These are phyloP conservation scores for Parasitella parasitica DNA, from an alignment of 371 early-diverging fungal genomes.

Conservation along the genomic window DNA sequence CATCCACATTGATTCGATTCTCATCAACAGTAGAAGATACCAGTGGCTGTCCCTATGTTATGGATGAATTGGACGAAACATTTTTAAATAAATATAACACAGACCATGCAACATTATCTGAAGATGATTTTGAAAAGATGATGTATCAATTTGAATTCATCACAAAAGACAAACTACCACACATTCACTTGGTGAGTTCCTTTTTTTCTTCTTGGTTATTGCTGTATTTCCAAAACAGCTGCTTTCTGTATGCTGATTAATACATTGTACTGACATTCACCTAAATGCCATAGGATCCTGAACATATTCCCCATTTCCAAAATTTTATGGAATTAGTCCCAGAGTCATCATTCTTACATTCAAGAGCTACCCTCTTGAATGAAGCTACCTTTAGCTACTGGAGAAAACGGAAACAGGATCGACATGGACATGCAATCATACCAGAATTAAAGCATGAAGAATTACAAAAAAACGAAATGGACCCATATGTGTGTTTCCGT, in stretches of 20 bases:
- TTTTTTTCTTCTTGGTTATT: background rate
- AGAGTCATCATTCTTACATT: constrained; percentile 8
- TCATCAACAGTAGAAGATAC: constrained; percentile 87
- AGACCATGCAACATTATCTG: constrained; percentile 45
- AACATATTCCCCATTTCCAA: constrained; percentile 14
- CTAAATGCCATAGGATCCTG: constrained; percentile 17
- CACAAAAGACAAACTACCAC: constrained; percentile 55
- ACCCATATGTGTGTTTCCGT: constrained; percentile 97
- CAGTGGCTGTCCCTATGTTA: constrained; percentile 79
- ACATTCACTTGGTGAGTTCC: constrained; percentile 52
- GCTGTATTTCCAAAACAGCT: background rate
- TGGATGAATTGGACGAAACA: constrained; percentile 82
- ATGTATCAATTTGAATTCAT: constrained; percentile 78
- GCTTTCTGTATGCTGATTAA: background rate
- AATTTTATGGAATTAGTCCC: constrained; percentile 17
- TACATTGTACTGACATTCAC: background rate
- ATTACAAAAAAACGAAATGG: constrained; percentile 64
- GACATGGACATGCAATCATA: constrained; percentile 59
- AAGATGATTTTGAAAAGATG: constrained; percentile 77
- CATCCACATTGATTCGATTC: constrained; percentile 85
- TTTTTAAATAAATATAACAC: constrained; percentile 67
- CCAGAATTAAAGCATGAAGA: constrained; percentile 67
- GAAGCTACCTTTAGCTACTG: constrained; percentile 42
- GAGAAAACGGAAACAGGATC: constrained; percentile 41
- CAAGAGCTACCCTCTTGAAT: background rate